phyloP scores from a whole-genome alignment of 805 yeast species.

The Spencermartinsiella europaea region DNA sequence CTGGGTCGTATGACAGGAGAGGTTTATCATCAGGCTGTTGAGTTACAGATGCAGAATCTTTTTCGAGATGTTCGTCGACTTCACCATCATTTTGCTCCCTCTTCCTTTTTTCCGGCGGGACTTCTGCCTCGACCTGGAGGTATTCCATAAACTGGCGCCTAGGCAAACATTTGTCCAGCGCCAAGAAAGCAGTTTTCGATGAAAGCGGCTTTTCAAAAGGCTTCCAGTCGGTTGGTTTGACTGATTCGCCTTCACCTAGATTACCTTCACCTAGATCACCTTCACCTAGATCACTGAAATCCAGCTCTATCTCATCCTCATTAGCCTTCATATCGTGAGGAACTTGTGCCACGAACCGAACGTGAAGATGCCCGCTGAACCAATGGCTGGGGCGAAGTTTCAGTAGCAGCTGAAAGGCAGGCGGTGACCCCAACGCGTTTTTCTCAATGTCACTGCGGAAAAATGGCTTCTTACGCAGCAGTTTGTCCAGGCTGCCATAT shows the following conservation, averaged over 20 bases:
- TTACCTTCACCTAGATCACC: no score
- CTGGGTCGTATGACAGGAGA: slow-evolving; percentile 30
- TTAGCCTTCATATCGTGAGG: slow-evolving; percentile 31
- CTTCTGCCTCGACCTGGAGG: slow-evolving; percentile 34
- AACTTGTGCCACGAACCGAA: slow-evolving; percentile 56
- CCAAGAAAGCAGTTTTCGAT: slow-evolving; percentile 52
- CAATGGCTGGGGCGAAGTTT: slow-evolving; percentile 61
- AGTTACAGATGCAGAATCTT: slow-evolving; percentile 5
- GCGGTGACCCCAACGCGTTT: slow-evolving; percentile 67
- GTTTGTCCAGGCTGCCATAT: slow-evolving; percentile 49
- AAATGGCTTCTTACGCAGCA: slow-evolving; percentile 59
- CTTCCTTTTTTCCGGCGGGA: slow-evolving; percentile 8
- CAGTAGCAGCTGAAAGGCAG: slow-evolving; percentile 50
- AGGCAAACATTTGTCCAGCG: slow-evolving; percentile 82
- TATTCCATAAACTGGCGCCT: slow-evolving; percentile 53
- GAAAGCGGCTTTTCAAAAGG: neutral
- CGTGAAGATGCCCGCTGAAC: slow-evolving; percentile 91
- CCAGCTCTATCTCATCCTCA: slow-evolving; percentile 21
- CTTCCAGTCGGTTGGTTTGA: neutral
- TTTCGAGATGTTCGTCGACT: neutral
- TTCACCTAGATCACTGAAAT: slow-evolving; percentile 11
- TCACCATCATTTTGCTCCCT: no score
- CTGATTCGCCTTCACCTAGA: slow-evolving; percentile 1
- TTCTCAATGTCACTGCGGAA: slow-evolving; percentile 58
- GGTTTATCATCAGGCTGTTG: neutral